These are phyloP conservation scores for Dictyostelium brefeldianum DNA, from an alignment of 78 protist species.

Conservation along the genomic window DNA sequence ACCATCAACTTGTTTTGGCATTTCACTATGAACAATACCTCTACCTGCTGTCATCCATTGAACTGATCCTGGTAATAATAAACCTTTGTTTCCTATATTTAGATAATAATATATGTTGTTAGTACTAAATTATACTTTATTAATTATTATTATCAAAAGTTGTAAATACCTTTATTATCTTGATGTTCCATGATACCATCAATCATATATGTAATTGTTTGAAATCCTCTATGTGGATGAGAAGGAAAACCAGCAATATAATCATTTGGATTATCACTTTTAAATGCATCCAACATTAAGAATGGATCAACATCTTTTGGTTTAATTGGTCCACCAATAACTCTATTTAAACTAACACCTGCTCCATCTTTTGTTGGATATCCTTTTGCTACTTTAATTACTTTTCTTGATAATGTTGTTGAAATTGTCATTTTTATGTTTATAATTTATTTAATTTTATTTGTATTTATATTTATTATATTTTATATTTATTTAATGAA, in stretches of 20 bases:
- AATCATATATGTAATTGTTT: conserved; percentile 89
- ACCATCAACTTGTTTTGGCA: conserved; percentile 70
- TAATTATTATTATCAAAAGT: no score
- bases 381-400: neutral
- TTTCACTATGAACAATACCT: conserved; percentile 88
- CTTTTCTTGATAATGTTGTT: conserved; percentile 15
- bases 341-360: neutral
- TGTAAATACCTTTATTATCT: conserved; percentile 82
- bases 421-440: no score
- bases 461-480: no score
- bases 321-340: neutral
- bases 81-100: conserved; percentile 79
- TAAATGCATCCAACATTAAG: conserved; percentile 74
- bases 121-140: no score
- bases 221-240: conserved; percentile 94
- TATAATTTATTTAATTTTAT: no score
- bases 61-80: conserved; percentile 59
- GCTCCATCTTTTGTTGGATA: neutral
- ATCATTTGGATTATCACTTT: conserved; percentile 47
- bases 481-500: no score
- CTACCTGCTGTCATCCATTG: conserved; percentile 93
- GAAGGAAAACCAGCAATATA: conserved; percentile 83
- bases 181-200: conserved; percentile 79
- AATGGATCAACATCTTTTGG: conserved; percentile 71
- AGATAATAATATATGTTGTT: no score